Percentiles rank a stretch among this genome's conserved stretches.
Conservation (phyloP, 2,329 filamentous ascomycete species). For the Graphilbum fragrans region DNA sequence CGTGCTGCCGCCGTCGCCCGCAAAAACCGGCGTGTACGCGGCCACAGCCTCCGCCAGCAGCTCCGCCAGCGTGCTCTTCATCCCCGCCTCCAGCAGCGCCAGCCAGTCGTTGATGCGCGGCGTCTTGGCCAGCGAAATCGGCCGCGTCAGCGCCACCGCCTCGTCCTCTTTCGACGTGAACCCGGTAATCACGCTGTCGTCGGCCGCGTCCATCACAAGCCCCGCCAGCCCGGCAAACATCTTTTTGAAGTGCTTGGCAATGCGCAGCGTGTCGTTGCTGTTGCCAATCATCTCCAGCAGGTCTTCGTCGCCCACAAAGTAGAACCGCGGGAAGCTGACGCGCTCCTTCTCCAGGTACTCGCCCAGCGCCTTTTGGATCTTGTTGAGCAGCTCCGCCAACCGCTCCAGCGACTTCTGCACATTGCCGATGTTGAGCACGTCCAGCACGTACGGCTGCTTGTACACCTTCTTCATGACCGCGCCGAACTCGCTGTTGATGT, state of each 20-base stretch:
- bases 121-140: constrained; percentile 84
- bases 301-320: constrained; percentile 98
- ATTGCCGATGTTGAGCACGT: constrained; percentile 89
- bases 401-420: constrained; percentile 94
- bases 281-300: constrained; percentile 98
- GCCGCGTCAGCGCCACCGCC: constrained; percentile 72
- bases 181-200: constrained; percentile 78
- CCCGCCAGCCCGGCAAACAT: constrained; percentile 98
- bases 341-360: constrained; percentile 97
- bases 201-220: constrained; percentile 61
- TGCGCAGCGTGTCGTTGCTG: constrained; percentile 90
- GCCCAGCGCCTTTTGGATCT: constrained; percentile 96
- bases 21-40: constrained; percentile 69
- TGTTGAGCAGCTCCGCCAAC: constrained; percentile 91
- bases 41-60: constrained; percentile 76
- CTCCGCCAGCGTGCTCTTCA: constrained; percentile 90
- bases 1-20: constrained; percentile 46
- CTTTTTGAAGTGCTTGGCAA: constrained; percentile 98
- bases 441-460: constrained; percentile 88
- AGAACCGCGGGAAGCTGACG: constrained; percentile 95
- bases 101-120: constrained; percentile 99
- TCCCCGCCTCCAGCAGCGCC: constrained; percentile 78
- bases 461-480: constrained; percentile 99
- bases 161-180: constrained; percentile 96
- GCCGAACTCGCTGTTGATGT: constrained; percentile 98